phyloP scores from a whole-genome alignment of 371 early-diverging fungal species.

The Rhizomucor pusillus region DNA sequence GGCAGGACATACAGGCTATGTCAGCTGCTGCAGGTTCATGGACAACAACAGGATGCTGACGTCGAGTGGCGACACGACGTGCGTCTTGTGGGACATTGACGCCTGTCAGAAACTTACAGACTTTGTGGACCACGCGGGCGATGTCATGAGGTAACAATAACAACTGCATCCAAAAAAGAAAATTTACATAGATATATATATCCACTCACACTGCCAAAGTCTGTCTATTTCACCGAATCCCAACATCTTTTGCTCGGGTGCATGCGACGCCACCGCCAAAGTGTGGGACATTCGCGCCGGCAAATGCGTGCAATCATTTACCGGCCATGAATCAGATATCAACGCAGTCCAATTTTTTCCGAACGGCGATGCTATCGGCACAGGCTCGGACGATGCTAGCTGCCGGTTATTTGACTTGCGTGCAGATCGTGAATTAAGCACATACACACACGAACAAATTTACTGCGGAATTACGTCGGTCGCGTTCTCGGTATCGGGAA shows the following conservation, averaged over 20 bases:
- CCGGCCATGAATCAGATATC: conserved; percentile 96
- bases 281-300: conserved; percentile 95
- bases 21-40: conserved; percentile 95
- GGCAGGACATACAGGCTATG: conserved; percentile 93
- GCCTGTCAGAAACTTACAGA: conserved; percentile 92
- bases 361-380: conserved; percentile 92
- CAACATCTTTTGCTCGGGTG: conserved; percentile 93
- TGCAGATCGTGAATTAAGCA: conserved; percentile 92
- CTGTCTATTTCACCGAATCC: conserved; percentile 74
- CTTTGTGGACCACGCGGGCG: conserved; percentile 97
- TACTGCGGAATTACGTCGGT: conserved; percentile 95
- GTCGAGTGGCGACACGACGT: conserved; percentile 95
- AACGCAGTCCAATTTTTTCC: conserved; percentile 98
- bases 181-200: neutral
- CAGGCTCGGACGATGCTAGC: conserved; percentile 95
- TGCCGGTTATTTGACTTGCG: conserved; percentile 94
- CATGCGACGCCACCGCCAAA: conserved; percentile 95
- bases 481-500: conserved; percentile 89
- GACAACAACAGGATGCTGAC: conserved; percentile 94
- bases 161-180: too few relatives aligned
- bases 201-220: neutral
- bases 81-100: conserved; percentile 99
- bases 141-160: conserved; percentile 98
- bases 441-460: conserved; percentile 93
- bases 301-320: conserved; percentile 93